phyloP scores from a whole-genome alignment of 2,329 filamentous ascomycete genomes.

The Rutstroemia sp. region DNA sequence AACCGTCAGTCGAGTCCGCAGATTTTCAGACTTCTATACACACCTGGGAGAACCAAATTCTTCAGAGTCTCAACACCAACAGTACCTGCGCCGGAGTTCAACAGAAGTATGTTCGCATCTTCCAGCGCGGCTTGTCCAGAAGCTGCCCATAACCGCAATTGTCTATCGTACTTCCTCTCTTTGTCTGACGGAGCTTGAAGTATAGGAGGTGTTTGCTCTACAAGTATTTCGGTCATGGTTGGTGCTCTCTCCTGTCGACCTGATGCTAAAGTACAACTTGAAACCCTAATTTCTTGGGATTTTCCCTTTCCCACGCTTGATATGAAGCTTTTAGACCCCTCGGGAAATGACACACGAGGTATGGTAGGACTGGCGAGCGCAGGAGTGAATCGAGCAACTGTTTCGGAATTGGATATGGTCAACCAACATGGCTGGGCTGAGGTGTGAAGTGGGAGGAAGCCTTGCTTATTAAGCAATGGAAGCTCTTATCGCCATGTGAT shows the following conservation, averaged over 20 bases:
- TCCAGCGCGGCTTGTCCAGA: constrained; percentile 86
- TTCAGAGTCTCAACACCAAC: constrained; percentile 89
- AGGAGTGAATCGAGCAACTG: background rate
- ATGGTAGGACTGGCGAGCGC: too few relatives aligned
- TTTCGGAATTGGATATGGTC: background rate
- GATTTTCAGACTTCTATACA: constrained; percentile 10
- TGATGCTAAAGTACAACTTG: too few relatives aligned
- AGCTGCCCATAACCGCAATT: constrained; percentile 91
- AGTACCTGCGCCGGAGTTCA: constrained; percentile 82
- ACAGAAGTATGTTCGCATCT: constrained; percentile 79
- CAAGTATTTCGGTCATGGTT: constrained; percentile 24
- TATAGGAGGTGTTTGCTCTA: constrained; percentile 33
- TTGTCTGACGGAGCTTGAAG: constrained; percentile 50
- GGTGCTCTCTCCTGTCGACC: too few relatives aligned
- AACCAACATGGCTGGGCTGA: background rate
- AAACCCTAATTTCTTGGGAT: too few relatives aligned
- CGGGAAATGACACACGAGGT: too few relatives aligned
- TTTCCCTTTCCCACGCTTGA: too few relatives aligned
- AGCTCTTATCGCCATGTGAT: constrained; percentile 4
- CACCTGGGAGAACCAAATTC: constrained; percentile 88
- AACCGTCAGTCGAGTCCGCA: constrained; percentile 8
- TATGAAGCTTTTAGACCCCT: background rate
- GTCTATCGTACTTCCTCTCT: constrained; percentile 82
- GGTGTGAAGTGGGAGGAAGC: background rate
- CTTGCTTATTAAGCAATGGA: constrained; percentile 6